Conservation (phyloP, 495 filamentous ascomycete species). For the Aspergillus kassunensis region DNA sequence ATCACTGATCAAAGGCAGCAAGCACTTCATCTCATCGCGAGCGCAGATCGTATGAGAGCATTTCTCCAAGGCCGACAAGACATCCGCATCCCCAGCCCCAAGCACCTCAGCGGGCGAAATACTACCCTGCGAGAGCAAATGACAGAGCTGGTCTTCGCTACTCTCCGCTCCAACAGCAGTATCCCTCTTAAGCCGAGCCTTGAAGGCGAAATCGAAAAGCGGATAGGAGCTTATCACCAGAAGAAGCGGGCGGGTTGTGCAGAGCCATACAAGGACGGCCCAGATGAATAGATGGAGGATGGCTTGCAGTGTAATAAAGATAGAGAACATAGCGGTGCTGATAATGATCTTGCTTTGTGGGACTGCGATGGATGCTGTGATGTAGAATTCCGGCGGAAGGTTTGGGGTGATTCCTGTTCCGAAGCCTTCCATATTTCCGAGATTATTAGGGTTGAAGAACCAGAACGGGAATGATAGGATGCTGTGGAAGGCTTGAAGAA, state of each 20-base stretch:
- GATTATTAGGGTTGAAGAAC: background rate
- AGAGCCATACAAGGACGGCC: background rate
- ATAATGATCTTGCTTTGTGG: background rate
- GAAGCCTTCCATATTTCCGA: constrained; percentile 1
- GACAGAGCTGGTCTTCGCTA: too few species aligned
- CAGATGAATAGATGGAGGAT: background rate
- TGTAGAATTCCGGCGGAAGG: background rate
- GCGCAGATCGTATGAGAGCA: too few species aligned
- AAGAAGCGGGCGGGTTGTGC: background rate
- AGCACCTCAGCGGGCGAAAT: too few species aligned
- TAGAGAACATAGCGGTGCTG: background rate
- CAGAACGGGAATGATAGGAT: background rate
- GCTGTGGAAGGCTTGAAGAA: too few species aligned
- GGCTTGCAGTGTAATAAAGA: background rate
- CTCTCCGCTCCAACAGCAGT: too few species aligned
- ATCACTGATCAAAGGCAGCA: too few species aligned
- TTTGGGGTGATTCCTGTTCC: background rate
- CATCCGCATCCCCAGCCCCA: too few species aligned
- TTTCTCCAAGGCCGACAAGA: too few species aligned
- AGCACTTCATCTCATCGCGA: too few species aligned
- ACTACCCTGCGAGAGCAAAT: too few species aligned
- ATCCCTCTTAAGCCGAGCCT: background rate
- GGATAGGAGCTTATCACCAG: background rate
- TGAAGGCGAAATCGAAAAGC: constrained; percentile 2
- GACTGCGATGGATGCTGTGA: background rate